phyloP scores from a whole-genome alignment of 73 alveolate genomes.

The Blepharisma stoltei region DNA sequence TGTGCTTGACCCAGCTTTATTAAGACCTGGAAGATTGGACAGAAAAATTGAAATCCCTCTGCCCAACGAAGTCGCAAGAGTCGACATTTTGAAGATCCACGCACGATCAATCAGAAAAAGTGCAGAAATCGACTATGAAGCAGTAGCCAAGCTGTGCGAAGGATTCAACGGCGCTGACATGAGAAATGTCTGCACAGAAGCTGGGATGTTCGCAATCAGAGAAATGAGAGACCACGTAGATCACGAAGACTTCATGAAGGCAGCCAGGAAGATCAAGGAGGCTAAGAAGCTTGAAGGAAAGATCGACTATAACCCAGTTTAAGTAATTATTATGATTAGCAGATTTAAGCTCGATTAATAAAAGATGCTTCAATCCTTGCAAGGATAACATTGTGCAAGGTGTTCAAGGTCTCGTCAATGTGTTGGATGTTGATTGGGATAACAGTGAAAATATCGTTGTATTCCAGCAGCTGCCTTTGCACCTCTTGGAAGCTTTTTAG shows the following conservation, averaged over 20 bases:
- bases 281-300: conserved; percentile 93
- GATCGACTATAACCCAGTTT: conserved; percentile 88
- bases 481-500: no score
- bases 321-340: conserved; percentile 31
- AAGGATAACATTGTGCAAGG: no score
- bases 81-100: conserved; percentile 94
- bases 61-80: conserved; percentile 95
- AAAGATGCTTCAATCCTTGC: no score
- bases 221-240: conserved; percentile 96
- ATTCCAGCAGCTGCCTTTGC: no score
- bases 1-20: conserved; percentile 98
- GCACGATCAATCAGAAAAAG: conserved; percentile 95
- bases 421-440: no score
- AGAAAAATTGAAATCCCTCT: conserved; percentile 97
- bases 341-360: no score
- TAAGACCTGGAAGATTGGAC: conserved; percentile 99
- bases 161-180: conserved; percentile 99
- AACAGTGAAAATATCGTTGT: no score
- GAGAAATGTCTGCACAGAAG: conserved; percentile 99
- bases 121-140: conserved; percentile 95
- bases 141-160: conserved; percentile 88
- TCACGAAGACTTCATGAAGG: conserved; percentile 98
- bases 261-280: conserved; percentile 96
- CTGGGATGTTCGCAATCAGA: conserved; percentile 98
- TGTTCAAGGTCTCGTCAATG: no score